These are phyloP conservation scores for Podaxis carcinomalis DNA, from an alignment of 768 basidiomycete genomes.

Conservation along the genomic window DNA sequence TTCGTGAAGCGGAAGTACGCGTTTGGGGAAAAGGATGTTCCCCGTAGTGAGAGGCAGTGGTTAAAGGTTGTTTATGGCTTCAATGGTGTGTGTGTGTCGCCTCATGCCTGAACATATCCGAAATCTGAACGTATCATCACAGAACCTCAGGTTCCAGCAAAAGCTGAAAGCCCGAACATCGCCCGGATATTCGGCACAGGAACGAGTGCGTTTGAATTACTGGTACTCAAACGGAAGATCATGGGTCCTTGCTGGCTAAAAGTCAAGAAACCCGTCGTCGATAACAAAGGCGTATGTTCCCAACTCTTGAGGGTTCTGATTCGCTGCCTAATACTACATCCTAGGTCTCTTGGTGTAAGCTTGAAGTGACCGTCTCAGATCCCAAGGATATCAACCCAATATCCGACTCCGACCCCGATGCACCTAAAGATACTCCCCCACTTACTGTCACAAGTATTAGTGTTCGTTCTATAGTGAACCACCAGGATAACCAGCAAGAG, in stretches of 20 bases:
- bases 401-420: constrained; percentile 60
- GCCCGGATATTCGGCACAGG: constrained; percentile 86
- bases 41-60: constrained; percentile 78
- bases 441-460: constrained; percentile 89
- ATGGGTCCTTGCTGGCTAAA: constrained; percentile 99
- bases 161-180: constrained; percentile 79
- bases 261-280: constrained; percentile 71
- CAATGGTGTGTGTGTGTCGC: constrained; percentile 49
- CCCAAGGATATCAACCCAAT: constrained; percentile 90
- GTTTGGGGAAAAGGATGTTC: constrained; percentile 82
- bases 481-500: constrained; percentile 91
- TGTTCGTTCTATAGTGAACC: constrained; percentile 88
- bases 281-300: constrained; percentile 69
- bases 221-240: constrained; percentile 93
- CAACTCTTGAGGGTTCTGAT: not conserved
- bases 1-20: constrained; percentile 89
- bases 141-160: constrained; percentile 75
- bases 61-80: constrained; percentile 93
- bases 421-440: constrained; percentile 80
- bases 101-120: not conserved
- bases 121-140: not conserved
- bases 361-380: constrained; percentile 78
- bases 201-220: constrained; percentile 87
- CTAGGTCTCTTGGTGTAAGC: constrained; percentile 95
- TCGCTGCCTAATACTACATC: not conserved